Evolutionary conservation across 139 green algal genomes (phyloP).

Genomic region (Coccomyxa sp.): DNA sequence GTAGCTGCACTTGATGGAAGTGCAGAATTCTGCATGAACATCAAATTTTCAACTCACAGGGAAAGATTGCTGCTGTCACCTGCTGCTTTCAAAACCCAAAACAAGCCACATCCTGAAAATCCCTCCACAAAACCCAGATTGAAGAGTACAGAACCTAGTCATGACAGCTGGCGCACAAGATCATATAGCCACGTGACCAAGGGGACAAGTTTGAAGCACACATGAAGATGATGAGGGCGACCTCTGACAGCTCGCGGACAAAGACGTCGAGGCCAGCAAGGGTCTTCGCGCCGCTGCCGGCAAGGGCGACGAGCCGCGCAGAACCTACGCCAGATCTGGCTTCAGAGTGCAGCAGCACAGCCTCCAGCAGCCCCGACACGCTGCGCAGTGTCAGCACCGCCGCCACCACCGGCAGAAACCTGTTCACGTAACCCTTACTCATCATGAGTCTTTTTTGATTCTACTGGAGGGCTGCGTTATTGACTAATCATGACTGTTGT

Average conservation of each 20-base stretch:
- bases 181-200: not conserved
- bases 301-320: not conserved
- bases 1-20: no score
- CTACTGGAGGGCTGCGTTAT: no score
- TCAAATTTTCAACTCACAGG: no score
- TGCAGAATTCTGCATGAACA: no score
- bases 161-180: not conserved
- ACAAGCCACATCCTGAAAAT: no score
- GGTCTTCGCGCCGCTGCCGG: not conserved
- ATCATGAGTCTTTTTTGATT: no score
- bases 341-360: slow-evolving; percentile 9
- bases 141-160: not conserved
- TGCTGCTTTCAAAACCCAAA: no score
- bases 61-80: no score
- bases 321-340: not conserved
- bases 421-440: not conserved
- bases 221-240: not conserved
- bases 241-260: not conserved
- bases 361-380: slow-evolving; percentile 6
- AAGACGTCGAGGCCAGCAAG: not conserved
- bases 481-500: no score
- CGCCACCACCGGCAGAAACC: slow-evolving; percentile 10
- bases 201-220: not conserved
- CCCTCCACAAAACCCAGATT: not conserved
- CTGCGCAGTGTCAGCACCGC: not conserved